Base-by-base conservation (phyloP, 257 asterid species). In the Lycium ferocissimum region DNA sequence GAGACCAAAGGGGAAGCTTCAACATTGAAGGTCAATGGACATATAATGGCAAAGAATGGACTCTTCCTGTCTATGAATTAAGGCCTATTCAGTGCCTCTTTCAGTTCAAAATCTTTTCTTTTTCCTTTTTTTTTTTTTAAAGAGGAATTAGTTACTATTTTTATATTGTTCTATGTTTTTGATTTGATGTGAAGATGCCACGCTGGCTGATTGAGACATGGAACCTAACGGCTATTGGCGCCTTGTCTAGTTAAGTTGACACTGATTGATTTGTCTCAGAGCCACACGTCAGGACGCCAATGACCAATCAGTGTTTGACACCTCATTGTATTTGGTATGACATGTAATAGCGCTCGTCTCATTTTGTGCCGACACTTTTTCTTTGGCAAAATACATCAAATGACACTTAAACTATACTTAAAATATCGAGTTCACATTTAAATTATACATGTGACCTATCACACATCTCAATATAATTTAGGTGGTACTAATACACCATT, bases 1-100 rank as follows among this genome's bases (percentile, higher is more conserved):
- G 79, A 85, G 86, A 75, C 84, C 92, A 86, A 91, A 91, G 82
- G 89, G 91, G 98, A 88, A 90, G 91, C 87, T 88, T 79, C 87
- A 86, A 35, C 94, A 90, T 88, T 72, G 90, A 73, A 78, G 69
- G 53, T 76, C 83, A 81, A 57, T 81, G 53, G 83, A 88, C 86
- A 91, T 92, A 91, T 91, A 93, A 87, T 83, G 89, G 86, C 76
- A 33, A 26, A 38, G 54, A 43, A 14, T 43, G 43, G 59, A 18
- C 22, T 63, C 84, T 82, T 33, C 80, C 15, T 71, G 33, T 61
- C 62, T 49, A 54, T n/a, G 80, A 79, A 45, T n/a, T 12, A 3
- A 65, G 91, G 88, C 87, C 86, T 88, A 71, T 62, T 87, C 49
- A 69, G 88, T 85, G 89, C 91, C 89, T n/a, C 86, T 91, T 90